Base-by-base conservation (phyloP, 2,329 filamentous ascomycete genomes). In the Coccinonectria pachysandricola region DNA sequence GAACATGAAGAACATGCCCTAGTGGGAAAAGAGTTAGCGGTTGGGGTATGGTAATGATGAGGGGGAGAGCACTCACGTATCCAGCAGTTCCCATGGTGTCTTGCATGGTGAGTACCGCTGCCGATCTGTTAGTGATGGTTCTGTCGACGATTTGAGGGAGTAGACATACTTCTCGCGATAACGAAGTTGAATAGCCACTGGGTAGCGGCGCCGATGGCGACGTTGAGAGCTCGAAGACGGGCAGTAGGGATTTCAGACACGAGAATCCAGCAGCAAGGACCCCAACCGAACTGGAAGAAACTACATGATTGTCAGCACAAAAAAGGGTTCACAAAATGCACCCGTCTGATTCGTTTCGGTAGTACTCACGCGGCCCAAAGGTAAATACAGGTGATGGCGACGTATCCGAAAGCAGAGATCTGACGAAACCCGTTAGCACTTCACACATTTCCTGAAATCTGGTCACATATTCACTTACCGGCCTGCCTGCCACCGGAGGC, bases 141-240 rank as follows among this genome's bases (percentile, higher is more conserved):
- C 24, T 8, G 3, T 1, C 8, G 12, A 5, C 8, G 20, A 14
- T 23, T 17, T 8, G 14, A 20, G 12, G 11, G 28, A 26, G 4
- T 12, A 5, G 11, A 43, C 50, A 42, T 37, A 53, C 50, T 73
- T 31, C 74, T 59, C 2, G 78, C 77, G 30, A 83, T 73, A 7
- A 81, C 68, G 34, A 83, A 79, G 47, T 84, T 84, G 52, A 83
- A 82, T 4, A 83, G 52, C 77, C 77, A 81, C 43, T 83, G 76
- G 0, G 73, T 79, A 2, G 71, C 73, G 1, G 78, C 76, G 0
- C 68, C 77, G 23, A 83, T 60, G 2, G 76, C 68, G 6, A 83
- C 77, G 43, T 81, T 82, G 38, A 78, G 56, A 11, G 71, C 71
- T 29, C 79, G 60, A 6, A 83, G 60, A 17, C 78, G 62, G 0